phyloP scores from a whole-genome alignment of 2,329 filamentous ascomycete genomes.

The Nemania diffusa region DNA sequence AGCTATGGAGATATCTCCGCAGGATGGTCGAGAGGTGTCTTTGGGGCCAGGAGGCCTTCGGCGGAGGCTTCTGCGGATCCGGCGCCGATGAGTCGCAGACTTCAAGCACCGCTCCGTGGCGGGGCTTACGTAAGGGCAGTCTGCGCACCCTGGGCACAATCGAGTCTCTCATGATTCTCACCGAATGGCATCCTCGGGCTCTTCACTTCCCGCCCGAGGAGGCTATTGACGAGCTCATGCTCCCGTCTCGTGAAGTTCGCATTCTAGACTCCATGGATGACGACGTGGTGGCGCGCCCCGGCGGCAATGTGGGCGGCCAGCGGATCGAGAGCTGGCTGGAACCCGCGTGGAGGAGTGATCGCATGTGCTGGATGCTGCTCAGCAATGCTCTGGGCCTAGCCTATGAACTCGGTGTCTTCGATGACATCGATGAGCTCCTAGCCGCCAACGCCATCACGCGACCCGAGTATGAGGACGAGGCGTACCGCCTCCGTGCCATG shows the following conservation, averaged over 20 bases:
- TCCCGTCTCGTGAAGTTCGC: slow-evolving; percentile 66
- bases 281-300: slow-evolving; percentile 55
- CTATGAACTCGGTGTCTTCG: slow-evolving; percentile 95
- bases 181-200: slow-evolving; percentile 95
- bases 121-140: slow-evolving; percentile 78
- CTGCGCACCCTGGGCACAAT: slow-evolving; percentile 91
- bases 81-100: slow-evolving; percentile 71
- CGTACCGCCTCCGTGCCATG: slow-evolving; percentile 78
- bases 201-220: slow-evolving; percentile 92
- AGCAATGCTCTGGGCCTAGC: slow-evolving; percentile 90
- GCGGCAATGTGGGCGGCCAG: slow-evolving; percentile 77
- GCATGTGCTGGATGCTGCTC: slow-evolving; percentile 98
- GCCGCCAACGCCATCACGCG: slow-evolving; percentile 68
- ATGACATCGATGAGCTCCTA: slow-evolving; percentile 80
- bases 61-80: slow-evolving; percentile 83
- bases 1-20: slow-evolving; percentile 92
- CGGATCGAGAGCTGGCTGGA: slow-evolving; percentile 96
- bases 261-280: slow-evolving; percentile 56
- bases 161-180: slow-evolving; percentile 91
- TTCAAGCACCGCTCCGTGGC: slow-evolving; percentile 75
- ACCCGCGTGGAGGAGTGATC: slow-evolving; percentile 91
- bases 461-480: slow-evolving; percentile 77
- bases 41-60: slow-evolving; percentile 96
- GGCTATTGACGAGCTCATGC: slow-evolving; percentile 73
- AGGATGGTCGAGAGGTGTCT: slow-evolving; percentile 96